Evolutionary conservation across 805 yeast genomes (phyloP).

Genomic region (Maudiozyma bulderi): DNA sequence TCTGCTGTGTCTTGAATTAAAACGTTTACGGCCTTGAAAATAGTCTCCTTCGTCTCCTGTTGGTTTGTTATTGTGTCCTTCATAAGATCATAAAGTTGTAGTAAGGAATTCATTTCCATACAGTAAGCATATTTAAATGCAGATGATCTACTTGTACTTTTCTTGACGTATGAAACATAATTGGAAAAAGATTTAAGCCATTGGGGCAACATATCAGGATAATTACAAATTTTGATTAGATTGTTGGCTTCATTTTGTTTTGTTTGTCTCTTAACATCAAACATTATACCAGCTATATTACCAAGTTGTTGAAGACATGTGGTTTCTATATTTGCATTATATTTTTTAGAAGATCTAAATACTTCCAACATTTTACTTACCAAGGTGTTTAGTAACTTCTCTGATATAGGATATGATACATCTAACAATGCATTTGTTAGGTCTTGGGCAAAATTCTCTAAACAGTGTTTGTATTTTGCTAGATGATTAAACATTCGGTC

Average conservation of each 20-base stretch:
- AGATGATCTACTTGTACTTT: not conserved
- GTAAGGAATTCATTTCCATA: constrained; percentile 7
- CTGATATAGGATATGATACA: constrained; percentile 60
- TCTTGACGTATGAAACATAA: constrained; percentile 7
- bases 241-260: constrained; percentile 11
- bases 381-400: constrained; percentile 37
- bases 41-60: not conserved
- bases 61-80: constrained; percentile 5
- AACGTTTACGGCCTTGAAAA: not conserved
- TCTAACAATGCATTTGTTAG: constrained; percentile 37
- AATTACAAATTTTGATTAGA: constrained; percentile 16
- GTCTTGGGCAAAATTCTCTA: constrained; percentile 53
- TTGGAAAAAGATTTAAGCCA: constrained; percentile 10
- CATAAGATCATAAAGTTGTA: constrained; percentile 10
- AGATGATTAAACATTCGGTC: constrained; percentile 20
- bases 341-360: constrained; percentile 31
- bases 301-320: constrained; percentile 55
- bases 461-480: constrained; percentile 27
- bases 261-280: constrained; percentile 21
- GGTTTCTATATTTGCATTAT: constrained; percentile 37
- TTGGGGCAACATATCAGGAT: constrained; percentile 16
- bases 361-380: constrained; percentile 35
- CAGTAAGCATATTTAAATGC: constrained; percentile 14
- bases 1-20: not conserved
- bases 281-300: constrained; percentile 42